Evolutionary conservation across 768 basidiomycete species (phyloP).

Genomic region (Boletellus ananiceps): DNA sequence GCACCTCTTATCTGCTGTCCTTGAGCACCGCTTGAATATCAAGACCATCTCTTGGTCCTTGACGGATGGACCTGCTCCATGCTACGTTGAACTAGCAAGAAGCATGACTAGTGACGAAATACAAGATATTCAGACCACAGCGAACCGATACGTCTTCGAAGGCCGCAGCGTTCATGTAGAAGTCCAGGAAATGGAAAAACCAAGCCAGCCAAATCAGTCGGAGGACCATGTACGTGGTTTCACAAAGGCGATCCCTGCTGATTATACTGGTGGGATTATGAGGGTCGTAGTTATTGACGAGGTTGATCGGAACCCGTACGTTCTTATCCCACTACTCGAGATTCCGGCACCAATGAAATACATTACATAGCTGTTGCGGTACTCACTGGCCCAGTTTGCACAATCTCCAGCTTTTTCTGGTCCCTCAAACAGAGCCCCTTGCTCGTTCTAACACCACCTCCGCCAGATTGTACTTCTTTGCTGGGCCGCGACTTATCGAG

Average conservation of each 20-base stretch:
- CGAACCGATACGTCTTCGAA: slow-evolving; percentile 66
- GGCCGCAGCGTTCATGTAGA: slow-evolving; percentile 67
- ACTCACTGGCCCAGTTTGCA: slow-evolving; percentile 79
- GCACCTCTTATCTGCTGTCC: slow-evolving; percentile 76
- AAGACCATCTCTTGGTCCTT: slow-evolving; percentile 83
- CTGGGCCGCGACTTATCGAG: slow-evolving; percentile 70
- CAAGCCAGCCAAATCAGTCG: slow-evolving; percentile 30
- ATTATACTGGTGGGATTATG: slow-evolving; percentile 73
- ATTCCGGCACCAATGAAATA: not conserved
- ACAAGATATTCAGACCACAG: slow-evolving; percentile 51
- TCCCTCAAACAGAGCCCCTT: slow-evolving; percentile 64
- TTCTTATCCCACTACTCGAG: slow-evolving; percentile 9
- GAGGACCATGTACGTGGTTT: slow-evolving; percentile 48
- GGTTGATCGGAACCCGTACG: slow-evolving; percentile 76
- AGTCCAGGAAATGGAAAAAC: slow-evolving; percentile 58
- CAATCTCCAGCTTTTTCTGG: slow-evolving; percentile 66
- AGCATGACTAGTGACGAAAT: slow-evolving; percentile 64
- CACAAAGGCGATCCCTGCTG: slow-evolving; percentile 55
- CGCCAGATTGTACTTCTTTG: slow-evolving; percentile 74
- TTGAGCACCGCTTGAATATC: slow-evolving; percentile 58
- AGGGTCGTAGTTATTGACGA: slow-evolving; percentile 82
- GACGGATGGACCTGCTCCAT: slow-evolving; percentile 59
- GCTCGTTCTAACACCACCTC: slow-evolving; percentile 58
- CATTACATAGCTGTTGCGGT: slow-evolving; percentile 60
- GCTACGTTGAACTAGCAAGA: slow-evolving; percentile 74